These are phyloP conservation scores for Trichoderma guizhouense DNA, from an alignment of 2,329 filamentous ascomycete species.

Conservation along the genomic window DNA sequence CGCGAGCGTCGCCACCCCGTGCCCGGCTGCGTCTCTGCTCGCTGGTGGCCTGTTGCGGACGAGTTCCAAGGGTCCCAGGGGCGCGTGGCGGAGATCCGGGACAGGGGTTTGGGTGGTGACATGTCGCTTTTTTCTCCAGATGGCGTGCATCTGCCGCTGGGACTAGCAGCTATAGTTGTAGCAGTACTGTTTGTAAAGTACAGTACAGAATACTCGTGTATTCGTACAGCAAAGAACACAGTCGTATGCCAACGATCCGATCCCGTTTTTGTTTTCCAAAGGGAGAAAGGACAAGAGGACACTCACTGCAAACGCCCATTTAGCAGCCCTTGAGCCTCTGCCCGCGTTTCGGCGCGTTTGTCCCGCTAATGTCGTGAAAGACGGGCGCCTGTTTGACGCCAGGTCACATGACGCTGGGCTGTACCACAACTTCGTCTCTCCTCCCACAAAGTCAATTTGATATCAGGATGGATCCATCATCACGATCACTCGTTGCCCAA, in stretches of 20 bases:
- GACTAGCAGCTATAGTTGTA: not conserved
- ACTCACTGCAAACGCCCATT: not conserved
- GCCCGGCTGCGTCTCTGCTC: conserved; percentile 63
- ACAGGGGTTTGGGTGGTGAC: conserved; percentile 20
- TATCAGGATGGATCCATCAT: not conserved
- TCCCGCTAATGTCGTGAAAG: conserved; percentile 21
- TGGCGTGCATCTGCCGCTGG: not conserved
- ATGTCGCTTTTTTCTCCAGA: conserved; percentile 7
- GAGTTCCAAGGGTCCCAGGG: conserved; percentile 70
- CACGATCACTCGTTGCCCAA: too few relatives aligned
- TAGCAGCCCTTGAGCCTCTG: not conserved
- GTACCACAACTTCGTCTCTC: not conserved
- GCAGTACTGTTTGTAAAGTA: not conserved
- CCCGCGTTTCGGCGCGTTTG: conserved; percentile 18
- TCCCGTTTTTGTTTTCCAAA: not conserved
- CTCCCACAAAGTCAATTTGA: not conserved
- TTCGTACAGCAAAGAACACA: not conserved
- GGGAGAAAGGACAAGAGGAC: not conserved
- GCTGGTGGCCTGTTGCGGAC: conserved; percentile 73
- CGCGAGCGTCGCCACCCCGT: conserved; percentile 70
- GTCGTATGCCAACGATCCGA: not conserved
- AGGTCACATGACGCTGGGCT: conserved; percentile 26
- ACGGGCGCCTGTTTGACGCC: conserved; percentile 24
- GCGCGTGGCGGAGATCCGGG: conserved; percentile 40
- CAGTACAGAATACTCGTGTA: not conserved